phyloP scores from a whole-genome alignment of 2,329 filamentous ascomycete genomes.

The Lasiodiplodia gonubiensis region DNA sequence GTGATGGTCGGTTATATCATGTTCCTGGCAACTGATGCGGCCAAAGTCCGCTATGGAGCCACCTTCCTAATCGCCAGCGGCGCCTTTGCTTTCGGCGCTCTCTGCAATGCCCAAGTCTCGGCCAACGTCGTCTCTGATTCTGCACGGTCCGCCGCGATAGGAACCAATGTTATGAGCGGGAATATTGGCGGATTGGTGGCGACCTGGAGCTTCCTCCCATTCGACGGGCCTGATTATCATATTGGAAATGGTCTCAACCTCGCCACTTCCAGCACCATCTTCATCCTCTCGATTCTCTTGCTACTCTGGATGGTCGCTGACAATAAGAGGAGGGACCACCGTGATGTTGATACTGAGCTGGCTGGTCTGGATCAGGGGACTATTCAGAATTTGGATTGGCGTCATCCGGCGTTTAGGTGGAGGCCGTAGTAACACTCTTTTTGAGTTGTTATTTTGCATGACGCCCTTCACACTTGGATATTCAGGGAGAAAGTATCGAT shows the following conservation, averaged over 20 bases:
- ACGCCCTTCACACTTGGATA: too few species aligned
- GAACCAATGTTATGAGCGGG: conserved; percentile 72
- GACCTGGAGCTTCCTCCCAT: conserved; percentile 69
- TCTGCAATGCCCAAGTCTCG: conserved; percentile 70
- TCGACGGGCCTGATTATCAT: conserved; percentile 68
- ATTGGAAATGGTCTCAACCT: conserved; percentile 76
- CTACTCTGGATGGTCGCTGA: conserved; percentile 67
- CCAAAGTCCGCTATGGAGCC: conserved; percentile 68
- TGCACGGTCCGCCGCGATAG: conserved; percentile 69
- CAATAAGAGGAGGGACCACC: conserved; percentile 63
- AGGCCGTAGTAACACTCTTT: conserved; percentile 37
- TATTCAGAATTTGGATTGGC: conserved; percentile 68
- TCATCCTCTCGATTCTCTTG: conserved; percentile 58
- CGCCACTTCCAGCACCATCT: conserved; percentile 62
- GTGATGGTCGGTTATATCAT: conserved; percentile 74
- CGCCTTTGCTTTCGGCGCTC: conserved; percentile 67
- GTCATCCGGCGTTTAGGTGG: conserved; percentile 70
- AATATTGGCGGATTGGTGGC: conserved; percentile 73
- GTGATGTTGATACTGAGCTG: conserved; percentile 62
- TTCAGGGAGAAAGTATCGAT: too few species aligned
- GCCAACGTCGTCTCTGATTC: conserved; percentile 76
- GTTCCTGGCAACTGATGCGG: conserved; percentile 63
- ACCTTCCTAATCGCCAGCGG: conserved; percentile 72
- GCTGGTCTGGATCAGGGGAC: conserved; percentile 59
- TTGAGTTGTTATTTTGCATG: too few species aligned